phyloP scores from a whole-genome alignment of 2,329 filamentous ascomycete species.

The Mycocentrospora acerina region DNA sequence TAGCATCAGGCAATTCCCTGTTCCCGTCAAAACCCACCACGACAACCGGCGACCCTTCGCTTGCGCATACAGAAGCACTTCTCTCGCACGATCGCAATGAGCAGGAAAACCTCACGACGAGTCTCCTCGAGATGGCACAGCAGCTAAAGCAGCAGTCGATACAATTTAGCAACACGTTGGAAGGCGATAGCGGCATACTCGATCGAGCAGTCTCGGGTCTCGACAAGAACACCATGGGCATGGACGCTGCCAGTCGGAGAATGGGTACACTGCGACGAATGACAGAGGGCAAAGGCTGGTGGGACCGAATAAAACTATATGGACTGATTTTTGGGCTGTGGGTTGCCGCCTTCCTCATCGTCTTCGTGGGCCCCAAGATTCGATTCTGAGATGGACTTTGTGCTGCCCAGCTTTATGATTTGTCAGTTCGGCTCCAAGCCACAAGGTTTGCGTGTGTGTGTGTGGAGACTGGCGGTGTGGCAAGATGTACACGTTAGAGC shows the following conservation, averaged over 20 bases:
- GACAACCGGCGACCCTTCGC: conserved; percentile 27
- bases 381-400: conserved; percentile 61
- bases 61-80: conserved; percentile 60
- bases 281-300: conserved; percentile 88
- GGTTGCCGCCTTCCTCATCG: conserved; percentile 74
- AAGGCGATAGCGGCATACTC: conserved; percentile 72
- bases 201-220: conserved; percentile 71
- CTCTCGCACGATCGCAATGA: conserved; percentile 76
- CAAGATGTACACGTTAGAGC: too few species aligned
- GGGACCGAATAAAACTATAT: conserved; percentile 80
- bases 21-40: conserved; percentile 41
- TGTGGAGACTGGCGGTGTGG: neutral
- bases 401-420: neutral
- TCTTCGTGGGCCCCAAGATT: conserved; percentile 85
- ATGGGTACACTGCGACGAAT: conserved; percentile 78
- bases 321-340: conserved; percentile 80
- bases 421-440: neutral
- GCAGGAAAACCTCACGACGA: conserved; percentile 79
- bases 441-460: too few species aligned
- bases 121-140: conserved; percentile 77
- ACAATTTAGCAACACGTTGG: conserved; percentile 70
- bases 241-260: conserved; percentile 72
- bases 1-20: conserved; percentile 40
- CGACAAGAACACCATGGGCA: conserved; percentile 71
- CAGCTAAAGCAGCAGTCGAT: conserved; percentile 75